These are phyloP conservation scores for Ananas comosus DNA, from an alignment of 176 grass and related monocot genomes.

Conservation along the genomic window DNA sequence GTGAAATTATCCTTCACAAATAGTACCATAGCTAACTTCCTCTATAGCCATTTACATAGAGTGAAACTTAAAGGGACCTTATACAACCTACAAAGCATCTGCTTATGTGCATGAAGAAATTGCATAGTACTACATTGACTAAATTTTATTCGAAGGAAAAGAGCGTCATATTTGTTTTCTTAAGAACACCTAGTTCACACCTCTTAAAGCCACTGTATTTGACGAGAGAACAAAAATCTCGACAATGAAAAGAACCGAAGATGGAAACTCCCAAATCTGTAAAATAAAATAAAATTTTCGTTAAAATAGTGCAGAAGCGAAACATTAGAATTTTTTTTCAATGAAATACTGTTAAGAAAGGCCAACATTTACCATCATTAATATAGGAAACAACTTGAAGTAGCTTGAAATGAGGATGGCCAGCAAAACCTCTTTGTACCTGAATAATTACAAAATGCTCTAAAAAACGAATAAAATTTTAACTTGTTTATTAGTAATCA, in stretches of 20 bases:
- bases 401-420: constrained; percentile 84
- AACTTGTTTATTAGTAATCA: too few species aligned
- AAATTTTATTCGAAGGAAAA: constrained; percentile 11
- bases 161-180: constrained; percentile 9
- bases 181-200: constrained; percentile 26
- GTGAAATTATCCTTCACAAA: neutral
- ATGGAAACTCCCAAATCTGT: constrained; percentile 86
- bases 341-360: constrained; percentile 1
- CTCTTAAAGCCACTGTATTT: constrained; percentile 76
- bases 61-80: too few species aligned
- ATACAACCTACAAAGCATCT: neutral
- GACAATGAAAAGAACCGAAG: constrained; percentile 64
- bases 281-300: constrained; percentile 18
- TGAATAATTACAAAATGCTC: constrained; percentile 30
- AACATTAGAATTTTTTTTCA: constrained; percentile 12
- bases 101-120: neutral
- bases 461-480: too few species aligned
- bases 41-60: neutral
- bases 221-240: constrained; percentile 81
- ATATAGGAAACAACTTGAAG: constrained; percentile 73
- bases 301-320: neutral
- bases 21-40: neutral
- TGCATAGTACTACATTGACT: neutral
- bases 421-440: constrained; percentile 56
- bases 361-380: constrained; percentile 56